Conservation (phyloP, 305 asterid genomes). For the Solanum hybrid region DNA sequence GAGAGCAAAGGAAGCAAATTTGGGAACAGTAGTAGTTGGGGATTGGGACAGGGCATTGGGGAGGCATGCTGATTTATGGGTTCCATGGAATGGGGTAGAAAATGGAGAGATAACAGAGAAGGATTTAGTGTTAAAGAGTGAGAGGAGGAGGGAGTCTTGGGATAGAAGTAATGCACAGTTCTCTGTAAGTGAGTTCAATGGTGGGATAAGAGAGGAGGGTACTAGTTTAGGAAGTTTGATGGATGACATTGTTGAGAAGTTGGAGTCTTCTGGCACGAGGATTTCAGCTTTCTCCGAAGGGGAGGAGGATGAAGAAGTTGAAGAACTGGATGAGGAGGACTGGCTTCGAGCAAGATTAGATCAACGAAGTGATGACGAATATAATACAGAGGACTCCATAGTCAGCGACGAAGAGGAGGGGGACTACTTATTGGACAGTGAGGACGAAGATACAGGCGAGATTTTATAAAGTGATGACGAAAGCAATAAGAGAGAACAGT, state of each 20-base stretch:
- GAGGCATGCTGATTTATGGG: constrained; percentile 78
- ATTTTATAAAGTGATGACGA: constrained; percentile 13
- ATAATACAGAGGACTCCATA: constrained; percentile 2
- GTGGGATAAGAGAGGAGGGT: constrained; percentile 17
- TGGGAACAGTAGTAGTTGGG: constrained; percentile 90
- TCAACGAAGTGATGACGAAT: constrained; percentile 1
- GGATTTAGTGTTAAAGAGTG: constrained; percentile 45
- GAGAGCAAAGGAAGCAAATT: constrained; percentile 65
- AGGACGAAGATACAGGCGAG: constrained; percentile 31
- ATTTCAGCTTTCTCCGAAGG: constrained; percentile 68
- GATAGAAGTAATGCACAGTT: constrained; percentile 4
- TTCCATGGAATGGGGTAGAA: constrained; percentile 70
- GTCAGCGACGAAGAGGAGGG: constrained; percentile 30
- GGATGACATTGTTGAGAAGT: constrained; percentile 34
- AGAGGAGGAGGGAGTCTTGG: constrained; percentile 23
- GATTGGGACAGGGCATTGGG: constrained; percentile 71
- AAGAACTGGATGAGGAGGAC: constrained; percentile 32
- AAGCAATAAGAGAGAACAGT: not conserved
- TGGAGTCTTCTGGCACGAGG: constrained; percentile 25
- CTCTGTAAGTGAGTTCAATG: constrained; percentile 27
- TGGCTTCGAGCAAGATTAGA: constrained; percentile 19
- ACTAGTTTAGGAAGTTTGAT: constrained; percentile 24
- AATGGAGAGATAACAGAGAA: constrained; percentile 71
- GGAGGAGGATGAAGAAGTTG: constrained; percentile 40
- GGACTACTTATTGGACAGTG: constrained; percentile 41